Percentiles rank a stretch among this genome's conserved stretches.
Conservation (phyloP, 768 basidiomycete species). For the Tubosaeta brunneosetosa region DNA sequence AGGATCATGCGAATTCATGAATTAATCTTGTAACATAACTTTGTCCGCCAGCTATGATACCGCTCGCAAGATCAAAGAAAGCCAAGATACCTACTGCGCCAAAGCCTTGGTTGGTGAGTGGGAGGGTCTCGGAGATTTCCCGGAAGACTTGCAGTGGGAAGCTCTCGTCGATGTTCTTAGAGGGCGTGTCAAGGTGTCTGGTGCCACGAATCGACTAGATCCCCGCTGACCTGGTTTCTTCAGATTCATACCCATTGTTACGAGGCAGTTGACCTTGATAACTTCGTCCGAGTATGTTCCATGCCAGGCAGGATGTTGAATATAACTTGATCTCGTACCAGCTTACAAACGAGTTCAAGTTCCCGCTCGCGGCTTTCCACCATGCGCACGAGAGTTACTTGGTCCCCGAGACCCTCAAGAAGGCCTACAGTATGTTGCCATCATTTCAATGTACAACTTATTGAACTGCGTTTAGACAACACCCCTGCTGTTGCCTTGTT, state of each 20-base stretch:
- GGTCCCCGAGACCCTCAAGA: slow-evolving; percentile 77
- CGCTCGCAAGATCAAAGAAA: slow-evolving; percentile 48
- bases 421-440: slow-evolving; percentile 43
- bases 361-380: slow-evolving; percentile 76
- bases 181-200: slow-evolving; percentile 69
- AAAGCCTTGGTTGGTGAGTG: slow-evolving; percentile 39
- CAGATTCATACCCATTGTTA: slow-evolving; percentile 42
- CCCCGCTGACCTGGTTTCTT: not conserved
- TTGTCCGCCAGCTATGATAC: slow-evolving; percentile 39
- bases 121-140: slow-evolving; percentile 48
- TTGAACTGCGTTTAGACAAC: slow-evolving; percentile 31
- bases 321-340: slow-evolving; percentile 26
- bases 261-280: slow-evolving; percentile 63
- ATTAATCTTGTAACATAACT: slow-evolving; percentile 1
- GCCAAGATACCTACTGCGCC: slow-evolving; percentile 53
- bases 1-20: slow-evolving; percentile 4
- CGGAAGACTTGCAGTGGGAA: slow-evolving; percentile 71
- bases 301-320: not conserved
- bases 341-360: slow-evolving; percentile 89
- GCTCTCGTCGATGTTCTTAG: slow-evolving; percentile 77
- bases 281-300: slow-evolving; percentile 54
- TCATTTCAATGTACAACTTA: not conserved
- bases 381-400: slow-evolving; percentile 89
- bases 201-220: not conserved
- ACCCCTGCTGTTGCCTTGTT: slow-evolving; percentile 77